Conservation (phyloP, 2,329 filamentous ascomycete genomes). For the Cylindrodendrum hubeiense region DNA sequence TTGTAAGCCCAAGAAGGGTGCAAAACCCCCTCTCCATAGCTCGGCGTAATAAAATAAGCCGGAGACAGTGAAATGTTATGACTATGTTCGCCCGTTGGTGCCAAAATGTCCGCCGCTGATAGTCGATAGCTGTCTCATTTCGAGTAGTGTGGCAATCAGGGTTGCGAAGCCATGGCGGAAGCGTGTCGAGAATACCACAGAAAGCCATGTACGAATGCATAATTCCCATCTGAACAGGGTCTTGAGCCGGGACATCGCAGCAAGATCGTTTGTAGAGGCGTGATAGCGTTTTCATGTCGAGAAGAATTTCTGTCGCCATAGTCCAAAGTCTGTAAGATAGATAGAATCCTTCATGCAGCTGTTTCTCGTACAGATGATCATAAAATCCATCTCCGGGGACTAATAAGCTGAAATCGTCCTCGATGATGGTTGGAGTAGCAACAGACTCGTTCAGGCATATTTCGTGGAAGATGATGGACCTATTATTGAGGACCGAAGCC, state of each 20-base stretch:
- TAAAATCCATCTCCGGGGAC: background rate
- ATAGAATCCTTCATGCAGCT: conserved; percentile 18
- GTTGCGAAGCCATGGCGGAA: conserved; percentile 22
- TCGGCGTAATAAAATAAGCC: conserved; percentile 7
- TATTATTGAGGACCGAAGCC: conserved; percentile 24
- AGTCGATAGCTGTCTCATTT: conserved; percentile 1
- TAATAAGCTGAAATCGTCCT: background rate
- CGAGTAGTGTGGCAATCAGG: conserved; percentile 4
- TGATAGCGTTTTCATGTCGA: conserved; percentile 17
- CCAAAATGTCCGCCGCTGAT: conserved; percentile 24
- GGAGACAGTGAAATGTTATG: conserved; percentile 26
- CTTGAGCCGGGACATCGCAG: background rate
- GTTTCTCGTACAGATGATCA: conserved; percentile 13
- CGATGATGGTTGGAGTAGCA: background rate
- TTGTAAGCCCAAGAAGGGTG: conserved; percentile 18
- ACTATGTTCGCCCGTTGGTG: conserved; percentile 23
- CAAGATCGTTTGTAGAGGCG: background rate
- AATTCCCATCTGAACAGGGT: conserved; percentile 11
- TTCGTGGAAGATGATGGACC: conserved; percentile 18
- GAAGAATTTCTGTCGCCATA: conserved; percentile 12
- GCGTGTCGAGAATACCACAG: conserved; percentile 16
- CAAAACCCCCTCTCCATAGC: conserved; percentile 18
- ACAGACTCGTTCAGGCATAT: conserved; percentile 8
- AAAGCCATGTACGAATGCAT: conserved; percentile 27
- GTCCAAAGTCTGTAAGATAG: conserved; percentile 17